Percentiles rank a stretch among this genome's conserved stretches.
These are phyloP conservation scores for Bimuria novae-zelandiae DNA, from an alignment of 2,329 filamentous ascomycete genomes.

Conservation along the genomic window DNA sequence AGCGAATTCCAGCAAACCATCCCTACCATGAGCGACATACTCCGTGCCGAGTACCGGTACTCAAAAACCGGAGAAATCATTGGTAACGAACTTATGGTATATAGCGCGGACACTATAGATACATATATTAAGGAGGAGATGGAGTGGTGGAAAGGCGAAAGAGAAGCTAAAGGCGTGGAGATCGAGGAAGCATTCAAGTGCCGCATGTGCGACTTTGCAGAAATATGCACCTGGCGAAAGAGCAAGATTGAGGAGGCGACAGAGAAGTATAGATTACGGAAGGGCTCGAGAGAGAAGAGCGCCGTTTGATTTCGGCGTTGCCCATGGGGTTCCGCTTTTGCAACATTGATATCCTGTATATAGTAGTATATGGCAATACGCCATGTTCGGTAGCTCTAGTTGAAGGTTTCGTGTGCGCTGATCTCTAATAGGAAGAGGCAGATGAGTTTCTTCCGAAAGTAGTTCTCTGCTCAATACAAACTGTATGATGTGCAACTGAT, in stretches of 20 bases:
- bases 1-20: conserved; percentile 57
- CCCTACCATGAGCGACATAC: conserved; percentile 61
- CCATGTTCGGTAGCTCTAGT: too few relatives aligned
- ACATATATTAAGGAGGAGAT: conserved; percentile 71
- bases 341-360: neutral
- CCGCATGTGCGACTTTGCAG: conserved; percentile 78
- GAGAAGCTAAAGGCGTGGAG: conserved; percentile 73
- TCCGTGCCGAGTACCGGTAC: conserved; percentile 61
- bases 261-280: conserved; percentile 40
- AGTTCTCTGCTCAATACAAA: too few relatives aligned
- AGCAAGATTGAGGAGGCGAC: conserved; percentile 66
- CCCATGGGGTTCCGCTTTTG: neutral
- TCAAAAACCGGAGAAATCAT: conserved; percentile 56
- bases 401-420: too few relatives aligned
- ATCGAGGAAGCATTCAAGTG: conserved; percentile 91
- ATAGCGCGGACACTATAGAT: conserved; percentile 67
- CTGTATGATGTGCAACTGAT: too few relatives aligned
- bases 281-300: conserved; percentile 27
- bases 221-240: conserved; percentile 77
- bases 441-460: too few relatives aligned
- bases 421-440: too few relatives aligned
- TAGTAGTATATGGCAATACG: too few relatives aligned
- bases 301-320: conserved; percentile 23
- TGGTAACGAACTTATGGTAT: conserved; percentile 66
- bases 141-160: conserved; percentile 84